phyloP scores from a whole-genome alignment of 1,139 yeast species.

The Candida tropicalis region DNA sequence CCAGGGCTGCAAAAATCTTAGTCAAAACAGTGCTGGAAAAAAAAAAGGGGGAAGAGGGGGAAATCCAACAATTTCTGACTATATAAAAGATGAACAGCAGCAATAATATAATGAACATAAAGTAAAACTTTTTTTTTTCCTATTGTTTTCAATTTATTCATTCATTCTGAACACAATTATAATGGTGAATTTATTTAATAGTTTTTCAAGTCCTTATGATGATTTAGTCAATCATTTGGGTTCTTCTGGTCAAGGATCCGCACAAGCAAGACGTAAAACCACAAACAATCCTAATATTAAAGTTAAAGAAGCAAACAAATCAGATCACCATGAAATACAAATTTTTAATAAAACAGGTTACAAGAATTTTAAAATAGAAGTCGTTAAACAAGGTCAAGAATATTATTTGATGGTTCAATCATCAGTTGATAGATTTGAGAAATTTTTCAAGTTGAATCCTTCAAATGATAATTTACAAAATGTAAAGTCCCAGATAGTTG shows the following conservation, averaged over 20 bases:
- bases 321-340: constrained; percentile 11
- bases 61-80: not conserved
- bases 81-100: not conserved
- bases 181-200: constrained; percentile 5
- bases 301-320: constrained; percentile 9
- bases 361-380: constrained; percentile 12
- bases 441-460: constrained; percentile 10
- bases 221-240: constrained; percentile 8
- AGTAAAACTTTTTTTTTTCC: not conserved
- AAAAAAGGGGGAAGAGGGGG: not conserved
- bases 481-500: constrained; percentile 5
- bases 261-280: not conserved
- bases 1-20: constrained; percentile 4
- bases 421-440: constrained; percentile 10
- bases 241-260: not conserved
- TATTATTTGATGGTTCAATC: constrained; percentile 11
- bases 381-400: constrained; percentile 7
- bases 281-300: constrained; percentile 2
- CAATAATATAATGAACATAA: not conserved
- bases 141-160: no score
- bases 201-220: constrained; percentile 4
- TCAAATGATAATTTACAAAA: constrained; percentile 7
- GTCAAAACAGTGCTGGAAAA: not conserved
- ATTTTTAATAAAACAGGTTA: constrained; percentile 11
- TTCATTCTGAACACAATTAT: no score